Evolutionary conservation across 2,329 filamentous ascomycete species (phyloP), one percentile per base, ranked within the genome.

Genomic region (Hypoxylon sp.): DNA sequence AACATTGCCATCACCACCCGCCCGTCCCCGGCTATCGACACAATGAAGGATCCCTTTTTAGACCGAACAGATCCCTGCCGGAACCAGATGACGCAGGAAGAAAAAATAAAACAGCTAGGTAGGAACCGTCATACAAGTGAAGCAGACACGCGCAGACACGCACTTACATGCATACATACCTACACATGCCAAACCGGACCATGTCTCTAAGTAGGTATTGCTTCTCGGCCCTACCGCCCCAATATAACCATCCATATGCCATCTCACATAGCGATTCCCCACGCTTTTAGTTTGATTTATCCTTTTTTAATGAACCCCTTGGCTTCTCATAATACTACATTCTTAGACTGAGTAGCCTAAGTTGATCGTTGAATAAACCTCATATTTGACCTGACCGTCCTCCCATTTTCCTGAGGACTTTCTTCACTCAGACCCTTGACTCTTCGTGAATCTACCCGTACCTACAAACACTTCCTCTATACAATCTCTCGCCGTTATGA

Each of bases 21-120:
- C 70, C 73, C 71, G 69, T 72, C 73, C 71, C 73, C 73, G 70
- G 72, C 69, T 70, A 70, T 72, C 66, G 64, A 68, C 70, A 75
- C 72, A 74, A 73, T 72, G 73, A 74, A 74, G 68, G 68, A 72
- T 73, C 71, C 68, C 71, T 72, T 71, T 75, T 69, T 64, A 68
- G 69, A 69, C 74, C 69, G 59, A 69, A 68, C 67, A 71, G 71
- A 77, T 75, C 75, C 75, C 75, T 76, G 74, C 71, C 73, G 71
- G 73, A 73, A 73, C 75, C 75, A 77, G 74, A 74, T 77, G 75
- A 77, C 75, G 75, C 75, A 77, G 75, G 73, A 71, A 71, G 66
- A 72, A 70, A 70, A 69, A 70, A 72, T 71, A 73, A 72, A 71
- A 73, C 67, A 71, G 67, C 72, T 70, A 71, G 70, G 70, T 71